Conservation (phyloP, 2,329 filamentous ascomycete species). For the Fusarium pseudoanthophilum region DNA sequence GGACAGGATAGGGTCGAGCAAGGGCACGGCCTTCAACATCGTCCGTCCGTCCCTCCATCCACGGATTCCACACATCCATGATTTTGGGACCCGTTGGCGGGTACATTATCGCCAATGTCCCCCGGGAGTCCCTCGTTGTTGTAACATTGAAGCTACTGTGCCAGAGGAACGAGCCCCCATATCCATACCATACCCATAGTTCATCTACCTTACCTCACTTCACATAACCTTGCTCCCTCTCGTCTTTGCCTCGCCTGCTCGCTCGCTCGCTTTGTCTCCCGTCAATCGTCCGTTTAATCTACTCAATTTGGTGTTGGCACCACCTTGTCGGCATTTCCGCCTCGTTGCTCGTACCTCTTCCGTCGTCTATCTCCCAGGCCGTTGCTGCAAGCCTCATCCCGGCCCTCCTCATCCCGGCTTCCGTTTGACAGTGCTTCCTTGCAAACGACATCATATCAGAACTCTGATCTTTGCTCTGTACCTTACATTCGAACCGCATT, state of each 20-base stretch:
- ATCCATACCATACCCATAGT: conserved; percentile 10
- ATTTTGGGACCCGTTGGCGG: conserved; percentile 31
- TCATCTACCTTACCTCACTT: conserved; percentile 22
- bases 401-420: conserved; percentile 30
- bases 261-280: conserved; percentile 40
- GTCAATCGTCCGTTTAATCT: conserved; percentile 40
- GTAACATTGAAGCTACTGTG: conserved; percentile 40
- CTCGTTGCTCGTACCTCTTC: conserved; percentile 38
- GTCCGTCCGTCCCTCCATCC: conserved; percentile 20
- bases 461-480: conserved; percentile 10
- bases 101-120: conserved; percentile 45
- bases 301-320: conserved; percentile 36
- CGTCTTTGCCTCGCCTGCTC: neutral
- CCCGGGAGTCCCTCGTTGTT: conserved; percentile 35
- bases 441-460: conserved; percentile 39
- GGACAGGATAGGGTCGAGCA: conserved; percentile 13
- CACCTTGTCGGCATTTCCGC: conserved; percentile 40
- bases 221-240: conserved; percentile 1
- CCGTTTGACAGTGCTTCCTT: conserved; percentile 33
- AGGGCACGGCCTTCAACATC: conserved; percentile 32
- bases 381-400: conserved; percentile 38
- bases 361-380: conserved; percentile 41
- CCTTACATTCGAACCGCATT: conserved; percentile 3
- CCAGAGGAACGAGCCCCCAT: conserved; percentile 5
- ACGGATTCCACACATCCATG: conserved; percentile 22